Evolutionary conservation across 768 basidiomycete species (phyloP).

Genomic region (Dacryopinax primogenitus): DNA sequence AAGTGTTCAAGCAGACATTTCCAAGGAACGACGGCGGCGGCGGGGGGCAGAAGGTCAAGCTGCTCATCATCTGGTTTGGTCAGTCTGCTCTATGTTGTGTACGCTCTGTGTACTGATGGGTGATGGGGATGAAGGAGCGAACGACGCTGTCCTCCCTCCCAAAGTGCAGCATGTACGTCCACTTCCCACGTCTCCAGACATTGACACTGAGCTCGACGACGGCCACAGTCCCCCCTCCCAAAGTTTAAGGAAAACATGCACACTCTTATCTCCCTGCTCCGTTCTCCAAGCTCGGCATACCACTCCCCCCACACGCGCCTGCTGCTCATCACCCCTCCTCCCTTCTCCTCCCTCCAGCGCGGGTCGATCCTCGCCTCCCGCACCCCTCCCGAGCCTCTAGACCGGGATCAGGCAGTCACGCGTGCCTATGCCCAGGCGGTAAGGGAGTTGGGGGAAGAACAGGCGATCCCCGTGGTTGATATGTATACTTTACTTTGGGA

Average conservation of each 20-base stretch:
- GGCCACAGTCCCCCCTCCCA: slow-evolving; percentile 35
- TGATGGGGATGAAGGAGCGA: slow-evolving; percentile 31
- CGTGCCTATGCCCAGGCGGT: slow-evolving; percentile 60
- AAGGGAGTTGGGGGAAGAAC: slow-evolving; percentile 42
- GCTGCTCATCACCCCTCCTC: slow-evolving; percentile 75
- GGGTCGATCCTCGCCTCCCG: slow-evolving; percentile 38
- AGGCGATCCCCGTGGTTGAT: slow-evolving; percentile 54
- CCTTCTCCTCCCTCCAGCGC: slow-evolving; percentile 55
- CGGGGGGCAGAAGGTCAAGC: slow-evolving; percentile 45
- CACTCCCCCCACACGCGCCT: slow-evolving; percentile 63
- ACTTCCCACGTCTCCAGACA: neutral
- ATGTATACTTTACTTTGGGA: slow-evolving; percentile 62
- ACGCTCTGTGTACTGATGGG: neutral
- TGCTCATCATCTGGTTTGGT: slow-evolving; percentile 84
- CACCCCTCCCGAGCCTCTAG: slow-evolving; percentile 39
- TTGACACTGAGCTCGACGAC: neutral
- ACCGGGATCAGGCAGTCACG: slow-evolving; percentile 52
- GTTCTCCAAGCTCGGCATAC: slow-evolving; percentile 45
- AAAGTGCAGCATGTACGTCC: slow-evolving; percentile 54
- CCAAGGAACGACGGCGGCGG: slow-evolving; percentile 38
- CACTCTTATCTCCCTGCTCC: slow-evolving; percentile 49
- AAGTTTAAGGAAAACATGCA: slow-evolving; percentile 52
- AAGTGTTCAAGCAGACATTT: slow-evolving; percentile 65
- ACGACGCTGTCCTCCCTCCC: slow-evolving; percentile 60
- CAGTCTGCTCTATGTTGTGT: slow-evolving; percentile 24